These are phyloP conservation scores for Didymella pomorum DNA, from an alignment of 2,329 filamentous ascomycete species.

Conservation along the genomic window DNA sequence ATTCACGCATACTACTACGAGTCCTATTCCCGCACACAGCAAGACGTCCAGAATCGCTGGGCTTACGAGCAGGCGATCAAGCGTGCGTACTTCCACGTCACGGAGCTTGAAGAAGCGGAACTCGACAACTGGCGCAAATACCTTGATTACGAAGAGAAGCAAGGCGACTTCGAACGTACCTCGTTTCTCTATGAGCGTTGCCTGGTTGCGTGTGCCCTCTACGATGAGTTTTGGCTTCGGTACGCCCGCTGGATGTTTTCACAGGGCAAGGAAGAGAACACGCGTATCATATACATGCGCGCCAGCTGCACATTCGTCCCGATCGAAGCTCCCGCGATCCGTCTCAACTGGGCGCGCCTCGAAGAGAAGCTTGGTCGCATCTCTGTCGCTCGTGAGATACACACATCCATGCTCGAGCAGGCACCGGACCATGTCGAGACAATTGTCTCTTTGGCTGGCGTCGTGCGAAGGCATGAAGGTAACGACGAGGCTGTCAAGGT, in stretches of 20 bases:
- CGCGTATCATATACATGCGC: conserved; percentile 89
- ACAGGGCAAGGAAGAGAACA: conserved; percentile 82
- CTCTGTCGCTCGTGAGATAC: conserved; percentile 83
- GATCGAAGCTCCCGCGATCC: conserved; percentile 81
- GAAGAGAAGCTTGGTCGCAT: conserved; percentile 84
- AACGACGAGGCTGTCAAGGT: conserved; percentile 85
- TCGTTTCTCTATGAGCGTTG: conserved; percentile 93
- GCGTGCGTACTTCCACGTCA: conserved; percentile 95
- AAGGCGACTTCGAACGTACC: conserved; percentile 77
- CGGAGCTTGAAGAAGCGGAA: conserved; percentile 85
- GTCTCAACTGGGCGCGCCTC: conserved; percentile 92
- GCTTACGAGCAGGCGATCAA: conserved; percentile 95
- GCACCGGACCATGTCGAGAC: conserved; percentile 86
- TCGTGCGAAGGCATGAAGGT: conserved; percentile 82
- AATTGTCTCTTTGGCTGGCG: conserved; percentile 85
- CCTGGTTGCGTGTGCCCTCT: conserved; percentile 88
- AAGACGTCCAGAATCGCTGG: conserved; percentile 91
- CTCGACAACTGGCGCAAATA: conserved; percentile 94
- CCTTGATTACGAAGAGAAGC: conserved; percentile 90
- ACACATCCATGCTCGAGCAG: conserved; percentile 77
- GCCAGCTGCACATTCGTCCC: conserved; percentile 87
- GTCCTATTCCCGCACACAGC: conserved; percentile 80
- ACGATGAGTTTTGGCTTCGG: conserved; percentile 98
- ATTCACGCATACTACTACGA: conserved; percentile 84
- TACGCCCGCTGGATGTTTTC: conserved; percentile 91